phyloP scores from a whole-genome alignment of 2,329 filamentous ascomycete species.

The Colletotrichum siamense region DNA sequence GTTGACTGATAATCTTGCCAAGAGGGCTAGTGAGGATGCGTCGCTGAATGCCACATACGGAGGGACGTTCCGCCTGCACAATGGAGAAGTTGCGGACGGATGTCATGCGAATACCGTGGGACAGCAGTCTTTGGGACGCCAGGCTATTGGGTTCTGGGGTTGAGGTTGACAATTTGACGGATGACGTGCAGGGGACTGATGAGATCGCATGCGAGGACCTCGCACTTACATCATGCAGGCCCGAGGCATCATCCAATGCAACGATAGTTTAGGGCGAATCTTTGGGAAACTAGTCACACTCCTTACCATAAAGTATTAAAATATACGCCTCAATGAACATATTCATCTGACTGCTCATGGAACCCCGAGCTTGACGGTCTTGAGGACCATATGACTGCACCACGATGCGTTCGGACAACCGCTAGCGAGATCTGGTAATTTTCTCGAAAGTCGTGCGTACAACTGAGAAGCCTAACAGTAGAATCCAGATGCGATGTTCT shows the following conservation, averaged over 20 bases:
- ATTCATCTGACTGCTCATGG: too few species aligned
- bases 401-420: too few species aligned
- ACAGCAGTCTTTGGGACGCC: background rate
- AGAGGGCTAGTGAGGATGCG: background rate
- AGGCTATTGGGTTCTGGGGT: background rate
- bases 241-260: background rate
- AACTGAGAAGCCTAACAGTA: too few species aligned
- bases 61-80: background rate
- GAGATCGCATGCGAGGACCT: background rate
- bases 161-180: background rate
- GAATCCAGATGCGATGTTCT: too few species aligned
- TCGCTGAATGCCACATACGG: background rate
- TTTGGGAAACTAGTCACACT: background rate
- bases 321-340: too few species aligned
- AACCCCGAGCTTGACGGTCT: too few species aligned
- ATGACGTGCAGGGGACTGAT: background rate
- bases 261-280: accelerated
- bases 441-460: too few species aligned
- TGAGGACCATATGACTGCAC: too few species aligned
- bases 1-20: accelerated
- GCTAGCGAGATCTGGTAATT: too few species aligned
- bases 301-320: accelerated
- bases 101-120: background rate
- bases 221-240: background rate
- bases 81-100: background rate